Evolutionary conservation across 2,329 filamentous ascomycete genomes (phyloP).

Genomic region (Penicillium sp.): DNA sequence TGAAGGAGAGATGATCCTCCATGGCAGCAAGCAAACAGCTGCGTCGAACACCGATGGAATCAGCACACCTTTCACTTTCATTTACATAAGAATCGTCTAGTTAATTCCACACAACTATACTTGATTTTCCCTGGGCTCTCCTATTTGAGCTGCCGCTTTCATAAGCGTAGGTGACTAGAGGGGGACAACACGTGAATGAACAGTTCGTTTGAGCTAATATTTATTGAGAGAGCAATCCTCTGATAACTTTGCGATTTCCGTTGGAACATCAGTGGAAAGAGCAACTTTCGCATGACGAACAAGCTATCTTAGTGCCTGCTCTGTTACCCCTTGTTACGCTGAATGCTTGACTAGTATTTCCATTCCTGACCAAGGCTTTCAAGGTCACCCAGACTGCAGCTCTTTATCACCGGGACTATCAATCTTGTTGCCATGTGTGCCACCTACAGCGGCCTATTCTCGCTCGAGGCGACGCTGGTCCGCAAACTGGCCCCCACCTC

Average conservation of each 20-base stretch:
- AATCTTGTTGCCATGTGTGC: neutral
- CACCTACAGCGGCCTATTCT: slow-evolving; percentile 12
- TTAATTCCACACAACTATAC: too few relatives aligned
- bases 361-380: neutral
- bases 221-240: too few relatives aligned
- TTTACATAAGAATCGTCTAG: too few relatives aligned
- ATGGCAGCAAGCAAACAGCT: too few relatives aligned
- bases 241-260: neutral
- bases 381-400: neutral
- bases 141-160: too few relatives aligned
- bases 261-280: neutral
- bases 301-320: neutral
- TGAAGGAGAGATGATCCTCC: too few relatives aligned
- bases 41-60: too few relatives aligned
- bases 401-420: neutral
- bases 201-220: too few relatives aligned
- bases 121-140: too few relatives aligned
- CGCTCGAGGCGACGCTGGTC: slow-evolving; percentile 33
- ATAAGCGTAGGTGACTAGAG: neutral
- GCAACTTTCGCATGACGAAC: neutral
- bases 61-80: too few relatives aligned
- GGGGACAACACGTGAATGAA: too few relatives aligned
- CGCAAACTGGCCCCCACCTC: slow-evolving; percentile 27
- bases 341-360: neutral
- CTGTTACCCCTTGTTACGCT: neutral